Base-by-base conservation (phyloP, 306 rosid species). In the Citrullus mucosospermus region DNA sequence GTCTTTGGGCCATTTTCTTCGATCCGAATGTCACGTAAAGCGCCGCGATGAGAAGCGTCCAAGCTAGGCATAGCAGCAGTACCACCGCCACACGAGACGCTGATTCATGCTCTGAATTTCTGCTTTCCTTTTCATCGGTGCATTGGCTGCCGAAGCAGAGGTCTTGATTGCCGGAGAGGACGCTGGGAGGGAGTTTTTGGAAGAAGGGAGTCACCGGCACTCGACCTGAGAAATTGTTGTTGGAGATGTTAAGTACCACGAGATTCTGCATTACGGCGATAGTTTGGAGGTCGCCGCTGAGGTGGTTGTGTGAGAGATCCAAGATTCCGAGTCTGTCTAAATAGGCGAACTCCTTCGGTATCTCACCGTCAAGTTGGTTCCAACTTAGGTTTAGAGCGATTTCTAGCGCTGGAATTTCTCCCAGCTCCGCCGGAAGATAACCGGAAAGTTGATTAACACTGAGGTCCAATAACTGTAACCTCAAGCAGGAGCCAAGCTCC, bases 301-400 rank as follows among this genome's bases (percentile, higher is more conserved):
- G 92, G 12, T 69, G 61, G 80, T 94, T 94, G 87, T 94, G 87
- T 1, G 97, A 94, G 51, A 94, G 80, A 79, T 94, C 98, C 17
- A 94, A 70, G 14, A 88, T 83, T 34, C 95, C 97, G 63, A 94
- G 98, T 82, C 87, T 90, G 59, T 82, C 86, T 70, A 94, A 76
- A 4, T 61, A 73, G 0, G 95, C 77, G 65, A 92, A 88, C 71
- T 91, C 92, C 38, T 41, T 82, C 9, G 97, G 98, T 39, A 94
- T 81, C 18, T 81, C 77, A 51, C 97, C 97, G 66, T 85, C 14
- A 68, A 94, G 88, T 18, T 85, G 80, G 80, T 94, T 94, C 30
- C 81, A 85, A 92, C 98, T 94, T 25, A 94, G 85, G 71, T 94
- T 94, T 71, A 94, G 75, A 38, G 98, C 85, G 56, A 94, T 94